A percentile compares a stretch with the other conserved stretches of the same genome.
These are phyloP conservation scores for Microthyrium microscopicum DNA, from an alignment of 2,329 filamentous ascomycete species.

Conservation along the genomic window DNA sequence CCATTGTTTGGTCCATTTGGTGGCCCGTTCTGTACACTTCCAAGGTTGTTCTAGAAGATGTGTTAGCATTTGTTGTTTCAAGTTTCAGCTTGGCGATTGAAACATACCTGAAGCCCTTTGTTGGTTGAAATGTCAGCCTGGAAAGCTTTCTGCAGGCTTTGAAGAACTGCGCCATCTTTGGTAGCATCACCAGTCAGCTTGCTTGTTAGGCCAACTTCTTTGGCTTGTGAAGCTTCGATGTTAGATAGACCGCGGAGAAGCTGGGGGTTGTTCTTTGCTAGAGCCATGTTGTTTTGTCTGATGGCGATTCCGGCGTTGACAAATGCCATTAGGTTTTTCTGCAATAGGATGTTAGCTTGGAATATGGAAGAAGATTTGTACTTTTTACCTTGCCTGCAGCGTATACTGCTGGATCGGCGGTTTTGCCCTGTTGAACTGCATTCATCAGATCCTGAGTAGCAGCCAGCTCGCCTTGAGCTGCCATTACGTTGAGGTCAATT, in stretches of 20 bases:
- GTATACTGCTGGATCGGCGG: conserved; percentile 1
- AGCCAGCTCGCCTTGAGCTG: conserved; percentile 2
- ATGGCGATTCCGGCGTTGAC: conserved; percentile 2
- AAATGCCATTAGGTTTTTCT: conserved; percentile 6
- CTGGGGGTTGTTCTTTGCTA: conserved; percentile 4
- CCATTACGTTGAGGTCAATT: conserved; percentile 6
- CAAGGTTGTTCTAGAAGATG: no score
- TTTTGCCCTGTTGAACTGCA: background rate
- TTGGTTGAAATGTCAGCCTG: conserved; percentile 4
- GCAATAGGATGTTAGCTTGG: background rate
- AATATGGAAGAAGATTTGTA: background rate
- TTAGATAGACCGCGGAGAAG: conserved; percentile 3
- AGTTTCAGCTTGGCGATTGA: no score
- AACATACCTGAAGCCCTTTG: conserved; percentile 3
- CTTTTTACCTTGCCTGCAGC: conserved; percentile 1
- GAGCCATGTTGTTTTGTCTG: conserved; percentile 5
- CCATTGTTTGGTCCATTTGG: no score
- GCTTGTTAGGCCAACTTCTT: conserved; percentile 2
- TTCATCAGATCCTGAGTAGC: conserved; percentile 3
- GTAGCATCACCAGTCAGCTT: conserved; percentile 3
- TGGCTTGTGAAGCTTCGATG: conserved; percentile 1
- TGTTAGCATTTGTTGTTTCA: no score
- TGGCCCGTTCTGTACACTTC: no score
- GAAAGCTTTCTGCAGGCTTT: conserved; percentile 3
- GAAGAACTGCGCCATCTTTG: background rate